phyloP scores from a whole-genome alignment of 2,329 filamentous ascomycete genomes.

The Calonectria pauciramosa region DNA sequence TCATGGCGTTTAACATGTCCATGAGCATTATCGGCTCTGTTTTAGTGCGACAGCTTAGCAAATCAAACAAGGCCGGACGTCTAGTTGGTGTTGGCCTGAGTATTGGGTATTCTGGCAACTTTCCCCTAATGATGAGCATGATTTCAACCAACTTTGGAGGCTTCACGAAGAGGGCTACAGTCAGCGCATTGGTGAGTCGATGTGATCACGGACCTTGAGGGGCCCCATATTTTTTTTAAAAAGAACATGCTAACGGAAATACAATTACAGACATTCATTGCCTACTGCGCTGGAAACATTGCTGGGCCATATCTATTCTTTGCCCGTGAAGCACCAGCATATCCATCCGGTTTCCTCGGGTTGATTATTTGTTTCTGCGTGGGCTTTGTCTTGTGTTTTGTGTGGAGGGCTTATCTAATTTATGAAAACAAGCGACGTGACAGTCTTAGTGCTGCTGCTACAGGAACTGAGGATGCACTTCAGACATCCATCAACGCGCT shows the following conservation, averaged over 20 bases:
- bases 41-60: constrained; percentile 13
- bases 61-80: not conserved
- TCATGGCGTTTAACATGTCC: constrained; percentile 42
- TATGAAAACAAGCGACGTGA: constrained; percentile 17
- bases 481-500: not conserved
- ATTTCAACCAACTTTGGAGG: constrained; percentile 27
- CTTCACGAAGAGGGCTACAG: constrained; percentile 21
- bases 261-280: constrained; percentile 2
- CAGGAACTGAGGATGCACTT: not conserved
- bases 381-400: not conserved
- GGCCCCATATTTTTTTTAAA: not conserved
- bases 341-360: constrained; percentile 2
- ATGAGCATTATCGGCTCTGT: constrained; percentile 31
- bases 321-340: not conserved
- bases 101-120: constrained; percentile 19
- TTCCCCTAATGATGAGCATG: constrained; percentile 23
- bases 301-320: constrained; percentile 9
- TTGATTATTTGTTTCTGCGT: constrained; percentile 11
- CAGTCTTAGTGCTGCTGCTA: not conserved
- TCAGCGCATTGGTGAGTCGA: constrained; percentile 14
- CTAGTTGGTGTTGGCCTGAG: constrained; percentile 3
- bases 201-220: not conserved
- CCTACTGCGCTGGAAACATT: constrained; percentile 13
- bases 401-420: not conserved
- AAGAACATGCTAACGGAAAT: not conserved